phyloP scores from a whole-genome alignment of 208 protist genomes.

The Leishmania tropica region DNA sequence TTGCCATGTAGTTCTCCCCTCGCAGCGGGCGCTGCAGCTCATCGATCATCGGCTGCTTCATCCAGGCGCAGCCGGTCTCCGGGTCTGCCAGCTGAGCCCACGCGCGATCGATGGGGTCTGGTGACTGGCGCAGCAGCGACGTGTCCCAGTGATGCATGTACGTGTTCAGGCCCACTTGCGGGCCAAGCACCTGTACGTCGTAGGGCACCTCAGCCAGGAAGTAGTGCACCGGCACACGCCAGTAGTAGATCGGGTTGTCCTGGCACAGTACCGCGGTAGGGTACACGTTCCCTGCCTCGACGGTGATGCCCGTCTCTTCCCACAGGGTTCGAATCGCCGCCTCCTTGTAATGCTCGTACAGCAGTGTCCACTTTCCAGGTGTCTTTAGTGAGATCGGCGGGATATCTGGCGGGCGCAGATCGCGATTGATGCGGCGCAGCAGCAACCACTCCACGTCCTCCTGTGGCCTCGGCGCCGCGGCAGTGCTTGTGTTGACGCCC shows the following conservation, averaged over 20 bases:
- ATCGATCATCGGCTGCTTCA: slow-evolving; percentile 74
- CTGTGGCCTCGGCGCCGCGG: not conserved
- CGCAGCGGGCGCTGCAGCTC: slow-evolving; percentile 85
- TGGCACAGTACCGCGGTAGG: slow-evolving; percentile 69
- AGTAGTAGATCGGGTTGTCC: slow-evolving; percentile 75
- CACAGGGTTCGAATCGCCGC: slow-evolving; percentile 86
- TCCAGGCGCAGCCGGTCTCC: slow-evolving; percentile 87
- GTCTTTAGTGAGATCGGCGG: slow-evolving; percentile 90
- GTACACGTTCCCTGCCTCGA: slow-evolving; percentile 62
- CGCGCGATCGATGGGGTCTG: slow-evolving; percentile 87
- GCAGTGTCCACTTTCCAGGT: slow-evolving; percentile 89
- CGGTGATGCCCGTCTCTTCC: slow-evolving; percentile 91
- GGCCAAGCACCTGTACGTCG: slow-evolving; percentile 77
- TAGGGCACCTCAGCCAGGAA: slow-evolving; percentile 88
- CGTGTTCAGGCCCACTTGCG: slow-evolving; percentile 66
- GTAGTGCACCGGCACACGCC: slow-evolving; percentile 90
- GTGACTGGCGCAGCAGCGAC: slow-evolving; percentile 79
- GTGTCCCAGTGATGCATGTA: slow-evolving; percentile 89
- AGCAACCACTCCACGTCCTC: slow-evolving; percentile 84
- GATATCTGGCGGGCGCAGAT: slow-evolving; percentile 87
- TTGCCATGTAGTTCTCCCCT: slow-evolving; percentile 84
- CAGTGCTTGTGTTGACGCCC: not conserved
- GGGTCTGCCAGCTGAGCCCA: slow-evolving; percentile 86
- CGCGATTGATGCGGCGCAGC: slow-evolving; percentile 91
- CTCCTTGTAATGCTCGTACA: slow-evolving; percentile 91